Base-by-base conservation (phyloP, 306 rosid genomes). In the Heteromeles arbutifolia region DNA sequence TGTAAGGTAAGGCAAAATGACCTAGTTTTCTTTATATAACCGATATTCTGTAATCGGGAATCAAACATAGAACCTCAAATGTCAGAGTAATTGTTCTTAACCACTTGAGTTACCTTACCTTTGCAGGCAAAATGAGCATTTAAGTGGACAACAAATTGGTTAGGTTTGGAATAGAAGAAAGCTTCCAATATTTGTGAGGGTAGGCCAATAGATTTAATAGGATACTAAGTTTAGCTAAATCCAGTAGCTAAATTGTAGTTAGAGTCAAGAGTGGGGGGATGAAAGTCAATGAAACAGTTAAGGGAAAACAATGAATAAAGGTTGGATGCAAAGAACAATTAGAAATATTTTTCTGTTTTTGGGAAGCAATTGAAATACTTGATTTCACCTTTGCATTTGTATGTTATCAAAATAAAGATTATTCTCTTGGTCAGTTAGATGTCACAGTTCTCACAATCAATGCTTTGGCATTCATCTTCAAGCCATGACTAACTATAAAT, bases 381-480 rank as follows among this genome's bases (percentile, higher is more conserved):
- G 48, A 19, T 21, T 26, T 31, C 37, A 22, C 41, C 31, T 53
- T 15, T 48, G 8, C 65, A 34, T 67, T 67, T 18, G 52, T 63
- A 71, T 10, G 22, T 26, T 9, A n/a, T 18, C 44, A 29, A 73
- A 73, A 73, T 17, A 15, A 15, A 5, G 54, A 50, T 15, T 5
- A 19, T 43, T 73, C 18, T 69, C 62, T 72, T 37, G 54, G 25
- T 80, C n/a, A 58, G 57, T 76, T 81, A 52, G 84, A 81, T 76
- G 72, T 78, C 77, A 71, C 66, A 11, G 32, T 59, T 21, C 64
- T 19, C 72, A 41, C 32, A 44, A 81, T 71, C 73, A 80, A 50
- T 58, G 77, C 31, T 17, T 70, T 24, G 45, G 29, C 44, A 29
- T 70, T 50, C 62, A 28, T 50, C 54, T 50, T 17, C 21, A 50